A percentile compares a stretch with the other conserved stretches of the same genome.
These are phyloP conservation scores for Saccharomycopsis babjevae DNA, from an alignment of 805 yeast genomes.

Conservation along the genomic window DNA sequence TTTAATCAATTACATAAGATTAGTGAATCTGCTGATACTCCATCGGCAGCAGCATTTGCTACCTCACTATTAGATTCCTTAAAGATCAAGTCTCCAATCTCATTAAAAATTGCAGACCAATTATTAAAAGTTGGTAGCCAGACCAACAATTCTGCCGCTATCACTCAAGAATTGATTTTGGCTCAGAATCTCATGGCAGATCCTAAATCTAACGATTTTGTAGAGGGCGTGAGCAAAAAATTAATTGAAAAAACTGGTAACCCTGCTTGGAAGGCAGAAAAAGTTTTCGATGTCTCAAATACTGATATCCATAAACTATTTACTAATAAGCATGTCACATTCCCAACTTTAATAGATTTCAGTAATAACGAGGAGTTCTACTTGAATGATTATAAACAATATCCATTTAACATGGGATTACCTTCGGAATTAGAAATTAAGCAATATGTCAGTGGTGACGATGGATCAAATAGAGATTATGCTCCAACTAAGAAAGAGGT, in stretches of 20 bases:
- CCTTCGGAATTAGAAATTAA: constrained; percentile 63
- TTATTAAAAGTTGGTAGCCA: constrained; percentile 52
- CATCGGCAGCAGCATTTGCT: constrained; percentile 39
- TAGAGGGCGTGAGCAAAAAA: constrained; percentile 56
- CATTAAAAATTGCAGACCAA: constrained; percentile 62
- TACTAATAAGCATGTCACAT: constrained; percentile 3
- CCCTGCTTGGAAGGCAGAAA: constrained; percentile 42
- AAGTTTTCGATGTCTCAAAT: constrained; percentile 26
- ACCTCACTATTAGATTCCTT: constrained; percentile 43
- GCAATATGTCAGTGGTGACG: constrained; percentile 59
- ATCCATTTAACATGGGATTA: constrained; percentile 66
- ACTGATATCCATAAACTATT: constrained; percentile 27
- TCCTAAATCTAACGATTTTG: constrained; percentile 47
- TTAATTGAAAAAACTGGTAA: constrained; percentile 48
- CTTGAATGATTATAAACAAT: constrained; percentile 21
- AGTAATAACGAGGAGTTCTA: constrained; percentile 1
- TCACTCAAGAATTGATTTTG: constrained; percentile 61
- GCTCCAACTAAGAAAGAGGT: constrained; percentile 64
- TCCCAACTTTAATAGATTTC: constrained; percentile 12
- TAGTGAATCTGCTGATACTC: not conserved
- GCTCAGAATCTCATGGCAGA: constrained; percentile 66
- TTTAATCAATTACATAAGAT: constrained; percentile 32
- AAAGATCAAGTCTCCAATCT: constrained; percentile 62
- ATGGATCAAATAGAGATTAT: constrained; percentile 51
- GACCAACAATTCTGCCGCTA: constrained; percentile 51